Conservation (phyloP, 2,329 filamentous ascomycete genomes). For the Xylariaceae sp. region DNA sequence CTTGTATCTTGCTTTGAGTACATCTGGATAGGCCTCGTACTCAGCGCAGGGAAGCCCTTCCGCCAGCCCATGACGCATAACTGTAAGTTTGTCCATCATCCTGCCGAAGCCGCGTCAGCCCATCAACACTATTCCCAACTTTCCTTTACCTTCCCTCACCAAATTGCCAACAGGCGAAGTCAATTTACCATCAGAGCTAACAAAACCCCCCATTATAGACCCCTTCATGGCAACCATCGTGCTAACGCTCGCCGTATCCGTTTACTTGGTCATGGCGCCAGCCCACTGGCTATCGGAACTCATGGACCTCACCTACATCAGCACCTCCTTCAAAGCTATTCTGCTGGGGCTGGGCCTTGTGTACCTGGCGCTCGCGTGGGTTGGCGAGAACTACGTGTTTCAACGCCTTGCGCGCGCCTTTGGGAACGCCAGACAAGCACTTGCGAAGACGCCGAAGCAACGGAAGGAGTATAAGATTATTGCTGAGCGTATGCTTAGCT, state of each 20-base stretch:
- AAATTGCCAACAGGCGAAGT: background rate
- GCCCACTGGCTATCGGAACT: constrained; percentile 60
- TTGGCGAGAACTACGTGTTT: constrained; percentile 66
- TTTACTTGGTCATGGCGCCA: constrained; percentile 77
- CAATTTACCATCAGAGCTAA: constrained; percentile 19
- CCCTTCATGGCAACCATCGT: constrained; percentile 78
- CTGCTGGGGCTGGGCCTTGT: constrained; percentile 63
- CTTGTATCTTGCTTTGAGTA: constrained; percentile 91
- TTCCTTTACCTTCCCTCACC: background rate
- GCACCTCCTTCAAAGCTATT: constrained; percentile 64
- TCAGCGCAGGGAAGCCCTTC: constrained; percentile 90
- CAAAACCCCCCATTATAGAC: constrained; percentile 43
- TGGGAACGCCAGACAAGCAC: constrained; percentile 52
- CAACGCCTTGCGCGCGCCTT: constrained; percentile 61
- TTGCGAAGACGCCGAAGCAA: constrained; percentile 62
- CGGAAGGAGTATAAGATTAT: constrained; percentile 86
- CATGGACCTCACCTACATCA: constrained; percentile 84
- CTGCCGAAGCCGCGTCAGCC: background rate
- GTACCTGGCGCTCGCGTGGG: constrained; percentile 65
- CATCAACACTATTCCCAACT: background rate
- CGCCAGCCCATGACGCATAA: constrained; percentile 75
- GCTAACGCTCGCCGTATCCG: constrained; percentile 58
- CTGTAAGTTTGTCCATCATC: constrained; percentile 46
- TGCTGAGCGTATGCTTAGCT: constrained; percentile 55
- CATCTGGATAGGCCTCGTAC: constrained; percentile 79